Percentiles rank a stretch among this genome's conserved stretches.
These are phyloP conservation scores for Botrytis cinerea DNA, from an alignment of 2,329 filamentous ascomycete genomes.

Conservation along the genomic window DNA sequence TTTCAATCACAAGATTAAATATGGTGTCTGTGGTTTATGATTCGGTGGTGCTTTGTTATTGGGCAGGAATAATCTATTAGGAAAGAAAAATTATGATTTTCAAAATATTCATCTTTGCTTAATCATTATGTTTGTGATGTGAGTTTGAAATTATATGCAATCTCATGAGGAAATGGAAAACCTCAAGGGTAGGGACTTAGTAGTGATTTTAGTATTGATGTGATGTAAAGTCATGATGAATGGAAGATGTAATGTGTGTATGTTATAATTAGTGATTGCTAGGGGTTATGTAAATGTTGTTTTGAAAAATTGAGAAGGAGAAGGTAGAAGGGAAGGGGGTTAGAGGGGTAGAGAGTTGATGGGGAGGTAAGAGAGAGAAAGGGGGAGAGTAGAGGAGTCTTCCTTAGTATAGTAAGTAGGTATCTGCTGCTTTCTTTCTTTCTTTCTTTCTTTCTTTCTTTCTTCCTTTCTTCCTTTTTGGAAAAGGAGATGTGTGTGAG, in stretches of 20 bases:
- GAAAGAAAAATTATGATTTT: slow-evolving; percentile 15
- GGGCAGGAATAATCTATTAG: slow-evolving; percentile 8
- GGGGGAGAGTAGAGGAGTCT: too few species aligned
- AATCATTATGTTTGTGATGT: not conserved
- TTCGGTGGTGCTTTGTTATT: slow-evolving; percentile 12
- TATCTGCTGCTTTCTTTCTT: too few species aligned
- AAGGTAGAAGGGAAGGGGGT: too few species aligned
- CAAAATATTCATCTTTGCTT: not conserved
- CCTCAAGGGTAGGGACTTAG: not conserved
- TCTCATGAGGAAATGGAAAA: not conserved
- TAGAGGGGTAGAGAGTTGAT: too few species aligned
- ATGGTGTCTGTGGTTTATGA: not conserved
- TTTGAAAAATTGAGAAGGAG: not conserved
- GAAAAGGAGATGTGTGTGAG: too few species aligned
- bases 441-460: too few species aligned
- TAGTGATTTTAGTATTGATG: not conserved
- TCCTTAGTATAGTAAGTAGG: too few species aligned
- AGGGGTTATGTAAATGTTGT: not conserved
- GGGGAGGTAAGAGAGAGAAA: too few species aligned
- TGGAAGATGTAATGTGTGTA: not conserved
- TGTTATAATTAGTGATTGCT: not conserved
- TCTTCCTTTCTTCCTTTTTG: too few species aligned
- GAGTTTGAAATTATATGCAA: too few species aligned
- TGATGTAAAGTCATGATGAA: not conserved
- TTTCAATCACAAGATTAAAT: not conserved